Evolutionary conservation across 495 filamentous ascomycete species (phyloP).

Genomic region (Aspergillus indologenus): DNA sequence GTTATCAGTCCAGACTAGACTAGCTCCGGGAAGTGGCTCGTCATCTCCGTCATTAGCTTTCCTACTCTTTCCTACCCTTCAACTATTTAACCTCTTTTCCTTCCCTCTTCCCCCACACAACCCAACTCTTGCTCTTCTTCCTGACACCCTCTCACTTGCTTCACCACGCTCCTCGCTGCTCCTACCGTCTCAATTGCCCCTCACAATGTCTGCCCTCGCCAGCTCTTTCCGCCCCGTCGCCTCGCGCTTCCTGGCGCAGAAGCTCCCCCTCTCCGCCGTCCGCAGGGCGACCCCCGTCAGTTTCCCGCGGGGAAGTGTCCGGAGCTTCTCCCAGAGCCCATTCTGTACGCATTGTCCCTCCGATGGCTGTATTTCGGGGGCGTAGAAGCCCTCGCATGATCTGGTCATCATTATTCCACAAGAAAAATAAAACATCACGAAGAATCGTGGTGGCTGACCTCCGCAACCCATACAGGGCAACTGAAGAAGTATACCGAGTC

Average conservation of each 20-base stretch:
- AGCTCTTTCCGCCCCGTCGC: constrained; percentile 41
- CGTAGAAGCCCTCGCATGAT: constrained; percentile 12
- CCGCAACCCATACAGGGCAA: constrained; percentile 29
- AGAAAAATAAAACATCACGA: neutral
- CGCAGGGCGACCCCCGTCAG: constrained; percentile 41
- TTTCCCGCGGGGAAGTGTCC: constrained; percentile 51
- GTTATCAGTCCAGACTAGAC: constrained; percentile 12
- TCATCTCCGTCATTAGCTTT: constrained; percentile 18
- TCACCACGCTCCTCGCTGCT: constrained; percentile 6
- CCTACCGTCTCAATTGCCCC: neutral
- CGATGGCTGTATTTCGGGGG: constrained; percentile 3
- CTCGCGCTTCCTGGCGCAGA: constrained; percentile 42
- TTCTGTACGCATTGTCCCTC: constrained; percentile 35
- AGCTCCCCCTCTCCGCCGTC: constrained; percentile 35
- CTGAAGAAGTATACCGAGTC: constrained; percentile 93
- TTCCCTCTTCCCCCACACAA: constrained; percentile 26
- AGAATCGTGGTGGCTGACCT: constrained; percentile 25
- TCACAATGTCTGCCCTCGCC: constrained; percentile 42
- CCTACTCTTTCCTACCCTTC: constrained; percentile 20
- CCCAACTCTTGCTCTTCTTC: constrained; percentile 22
- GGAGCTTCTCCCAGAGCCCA: constrained; percentile 48
- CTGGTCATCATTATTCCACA: neutral
- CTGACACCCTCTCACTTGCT: constrained; percentile 13
- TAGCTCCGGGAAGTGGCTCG: neutral
- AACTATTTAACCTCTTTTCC: constrained; percentile 26